Evolutionary conservation across 768 basidiomycete species (phyloP), one percentile per base, ranked within the genome.

Genomic region (Lactifluus echinatus): DNA sequence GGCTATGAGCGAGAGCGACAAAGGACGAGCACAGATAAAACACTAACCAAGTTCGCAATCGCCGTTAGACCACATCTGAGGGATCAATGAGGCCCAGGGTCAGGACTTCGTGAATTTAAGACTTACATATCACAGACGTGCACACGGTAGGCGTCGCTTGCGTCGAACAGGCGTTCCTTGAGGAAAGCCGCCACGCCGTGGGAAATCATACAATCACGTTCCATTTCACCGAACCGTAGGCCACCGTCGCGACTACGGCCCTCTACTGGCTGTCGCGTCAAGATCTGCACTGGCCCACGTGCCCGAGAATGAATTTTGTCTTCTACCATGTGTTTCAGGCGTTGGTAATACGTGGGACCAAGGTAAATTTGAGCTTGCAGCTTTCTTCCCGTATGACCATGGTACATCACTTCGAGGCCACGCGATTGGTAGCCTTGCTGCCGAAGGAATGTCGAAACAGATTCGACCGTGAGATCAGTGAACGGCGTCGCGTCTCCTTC

Each of bases 221-320:
- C 96, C 96, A 99, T 99, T 80, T 99, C 96, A 78, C 96, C 96
- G 78, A 99, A 99, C 67, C 96, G 93, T 62, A 99, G 74, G 71
- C 96, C 96, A 77, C 96, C 96, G 68, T 98, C 96, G 74, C 96
- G 82, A 81, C 89, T 93, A 72, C 96, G 82, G 80, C 96, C 96
- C 69, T 99, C 96, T 15, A 99, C 96, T 12, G 96, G 96, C 68
- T 99, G 96, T 48, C 96, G 76, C 31, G 95, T 99, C 66, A 99
- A 72, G 66, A 98, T 99, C 70, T 99, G 96, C 8, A 99, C 91
- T 4, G 96, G 96, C 14, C 96, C 96, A 71, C 96, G 74, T 19
- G 96, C 96, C 55, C 96, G 84, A 28, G 96, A 95, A 73, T 99
- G 96, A 53, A 98, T 99, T 76, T 99, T 99, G 73, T 99, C 96